These are phyloP conservation scores for Colletotrichum sp. DNA, from an alignment of 2,329 filamentous ascomycete species.

Conservation along the genomic window DNA sequence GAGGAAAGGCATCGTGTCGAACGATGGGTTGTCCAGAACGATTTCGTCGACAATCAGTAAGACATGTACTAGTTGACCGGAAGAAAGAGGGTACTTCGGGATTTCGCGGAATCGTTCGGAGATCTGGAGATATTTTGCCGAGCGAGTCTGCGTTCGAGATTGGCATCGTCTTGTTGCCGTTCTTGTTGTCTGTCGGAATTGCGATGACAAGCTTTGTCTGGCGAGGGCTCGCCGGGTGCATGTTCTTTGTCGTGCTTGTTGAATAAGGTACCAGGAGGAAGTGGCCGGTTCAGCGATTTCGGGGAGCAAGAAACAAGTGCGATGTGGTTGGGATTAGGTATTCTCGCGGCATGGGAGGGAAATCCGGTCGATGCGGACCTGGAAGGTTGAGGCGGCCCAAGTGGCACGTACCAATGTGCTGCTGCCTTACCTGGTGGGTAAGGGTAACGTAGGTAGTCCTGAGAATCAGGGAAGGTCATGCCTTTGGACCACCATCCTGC, in stretches of 20 bases:
- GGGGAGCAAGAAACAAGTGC: not conserved
- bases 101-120: not conserved
- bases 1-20: not conserved
- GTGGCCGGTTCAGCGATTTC: not conserved
- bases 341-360: not conserved
- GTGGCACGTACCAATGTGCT: not conserved
- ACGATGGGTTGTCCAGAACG: not conserved
- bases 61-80: not conserved
- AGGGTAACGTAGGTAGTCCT: not conserved
- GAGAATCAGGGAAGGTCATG: not conserved
- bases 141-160: not conserved
- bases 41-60: not conserved
- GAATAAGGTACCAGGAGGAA: not conserved
- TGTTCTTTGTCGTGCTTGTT: not conserved
- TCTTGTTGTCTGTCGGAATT: not conserved
- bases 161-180: not conserved
- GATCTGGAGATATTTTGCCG: not conserved
- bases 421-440: not conserved
- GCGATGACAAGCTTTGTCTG: not conserved
- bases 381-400: not conserved
- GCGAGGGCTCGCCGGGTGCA: not conserved
- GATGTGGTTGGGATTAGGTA: not conserved
- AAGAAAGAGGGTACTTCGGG: not conserved
- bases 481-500: not conserved
- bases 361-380: not conserved